Evolutionary conservation across 2,329 filamentous ascomycete genomes (phyloP), one percentile per base, ranked within the genome.

Genomic region (Aspergillus carbonarius): DNA sequence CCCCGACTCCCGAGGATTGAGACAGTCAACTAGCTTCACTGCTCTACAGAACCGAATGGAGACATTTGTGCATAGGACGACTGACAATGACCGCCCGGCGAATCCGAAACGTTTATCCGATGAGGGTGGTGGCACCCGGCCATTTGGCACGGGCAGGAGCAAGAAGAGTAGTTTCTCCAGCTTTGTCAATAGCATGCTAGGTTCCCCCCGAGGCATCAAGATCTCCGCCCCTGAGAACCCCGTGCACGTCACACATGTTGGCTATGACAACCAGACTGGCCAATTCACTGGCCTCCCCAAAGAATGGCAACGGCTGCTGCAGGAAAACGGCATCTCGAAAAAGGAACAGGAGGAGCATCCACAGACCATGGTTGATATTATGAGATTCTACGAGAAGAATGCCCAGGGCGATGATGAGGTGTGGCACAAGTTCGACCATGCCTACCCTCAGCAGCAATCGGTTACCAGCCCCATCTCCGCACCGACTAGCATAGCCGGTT

Each of bases 221-320:
- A 99, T 99, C 69, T 98, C 95, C n/a, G 91, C 92, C 37, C 95
- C 95, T 55, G 93, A 96, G 76, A 98, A 99, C 70, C 95, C 95
- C 50, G 92, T 98, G 60, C 95, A 98, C 78, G 91, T 99, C 69
- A 98, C 93, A 58, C 95, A 99, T 76, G 95, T 99, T 65, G 93
- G 93, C 68, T 97, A 96, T 75, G 93, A 99, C 77, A 96, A 95
- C 78, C 85, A 91, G 70, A 98, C 95, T 3, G 95, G 95, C 66
- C 91, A 96, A 78, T 99, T 96, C 76, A 98, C 93, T 58, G 95
- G 95, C 63, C 83, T 99, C 27, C 95, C 95, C 17, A 96, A 95
- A 76, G 95, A 98, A 84, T 99, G 95, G 95, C 93, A 98, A 78
- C 89, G 92, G 61, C 85, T 97, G 73, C 87, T 99, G 71, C 91